Conservation (phyloP, 345 rosid species). For the Reutealis trisperma region DNA sequence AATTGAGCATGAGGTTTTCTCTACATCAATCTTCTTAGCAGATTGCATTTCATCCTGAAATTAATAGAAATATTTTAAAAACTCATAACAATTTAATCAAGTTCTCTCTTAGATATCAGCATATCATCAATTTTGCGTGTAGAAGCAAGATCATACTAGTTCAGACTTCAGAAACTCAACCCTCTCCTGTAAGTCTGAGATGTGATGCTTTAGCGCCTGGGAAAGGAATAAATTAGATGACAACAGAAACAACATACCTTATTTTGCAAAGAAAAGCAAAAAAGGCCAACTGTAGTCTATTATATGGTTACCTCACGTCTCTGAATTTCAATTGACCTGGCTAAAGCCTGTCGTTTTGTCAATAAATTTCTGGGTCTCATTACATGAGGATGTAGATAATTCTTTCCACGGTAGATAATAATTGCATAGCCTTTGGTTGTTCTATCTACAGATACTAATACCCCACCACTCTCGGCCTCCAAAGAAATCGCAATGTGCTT, state of each 20-base stretch:
- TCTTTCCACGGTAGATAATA: constrained; percentile 86
- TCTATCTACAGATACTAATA: constrained; percentile 76
- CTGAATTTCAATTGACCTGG: constrained; percentile 86
- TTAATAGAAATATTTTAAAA: constrained; percentile 1
- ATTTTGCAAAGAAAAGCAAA: background rate
- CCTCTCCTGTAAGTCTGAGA: constrained; percentile 59
- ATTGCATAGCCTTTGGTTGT: constrained; percentile 76
- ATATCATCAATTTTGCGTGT: background rate
- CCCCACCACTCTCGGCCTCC: constrained; percentile 96
- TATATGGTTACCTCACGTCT: constrained; percentile 67
- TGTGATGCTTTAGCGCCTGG: constrained; percentile 82
- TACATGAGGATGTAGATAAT: constrained; percentile 54
- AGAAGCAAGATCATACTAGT: constrained; percentile 37
- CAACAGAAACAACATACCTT: constrained; percentile 2
- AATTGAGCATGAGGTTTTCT: constrained; percentile 31
- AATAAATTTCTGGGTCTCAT: constrained; percentile 72
- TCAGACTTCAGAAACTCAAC: constrained; percentile 58
- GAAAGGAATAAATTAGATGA: constrained; percentile 22
- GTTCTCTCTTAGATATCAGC: constrained; percentile 4
- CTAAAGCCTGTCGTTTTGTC: constrained; percentile 77
- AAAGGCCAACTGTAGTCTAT: background rate
- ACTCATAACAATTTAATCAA: background rate
- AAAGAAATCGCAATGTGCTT: constrained; percentile 75
- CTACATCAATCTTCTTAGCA: constrained; percentile 39
- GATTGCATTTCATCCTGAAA: constrained; percentile 51